Evolutionary conservation across 2,329 filamentous ascomycete genomes (phyloP).

Genomic region (Beauveria bassiana): DNA sequence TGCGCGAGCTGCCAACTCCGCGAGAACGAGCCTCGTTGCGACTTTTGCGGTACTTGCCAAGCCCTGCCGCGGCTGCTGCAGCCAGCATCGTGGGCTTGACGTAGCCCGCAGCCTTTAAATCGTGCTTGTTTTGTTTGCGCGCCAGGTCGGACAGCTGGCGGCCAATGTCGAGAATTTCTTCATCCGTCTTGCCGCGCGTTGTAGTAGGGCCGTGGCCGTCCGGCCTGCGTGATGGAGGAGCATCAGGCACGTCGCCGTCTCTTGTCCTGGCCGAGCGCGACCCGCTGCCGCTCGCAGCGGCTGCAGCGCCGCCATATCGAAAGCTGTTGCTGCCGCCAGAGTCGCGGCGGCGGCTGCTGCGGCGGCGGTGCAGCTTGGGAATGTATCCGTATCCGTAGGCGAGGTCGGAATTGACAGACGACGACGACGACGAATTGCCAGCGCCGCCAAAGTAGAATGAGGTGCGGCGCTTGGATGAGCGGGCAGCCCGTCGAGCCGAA

Average conservation of each 20-base stretch:
- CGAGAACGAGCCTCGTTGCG: constrained; percentile 25
- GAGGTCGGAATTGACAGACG: constrained; percentile 59
- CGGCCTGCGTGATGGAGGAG: background rate
- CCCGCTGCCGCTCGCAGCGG: background rate
- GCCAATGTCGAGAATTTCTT: constrained; percentile 50
- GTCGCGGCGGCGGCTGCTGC: constrained; percentile 15
- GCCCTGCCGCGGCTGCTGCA: constrained; percentile 33
- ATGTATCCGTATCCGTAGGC: constrained; percentile 58
- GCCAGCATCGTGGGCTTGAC: constrained; percentile 19
- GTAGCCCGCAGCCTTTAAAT: constrained; percentile 34
- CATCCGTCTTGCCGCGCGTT: constrained; percentile 38
- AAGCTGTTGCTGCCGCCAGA: constrained; percentile 17
- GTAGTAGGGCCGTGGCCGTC: background rate
- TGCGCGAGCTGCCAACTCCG: constrained; percentile 34
- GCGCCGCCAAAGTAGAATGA: constrained; percentile 38
- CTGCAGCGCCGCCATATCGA: background rate
- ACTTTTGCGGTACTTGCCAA: constrained; percentile 32
- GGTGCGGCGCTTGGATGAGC: constrained; percentile 4
- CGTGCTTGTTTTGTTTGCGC: constrained; percentile 41
- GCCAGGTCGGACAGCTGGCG: constrained; percentile 47
- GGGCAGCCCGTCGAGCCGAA: constrained; percentile 14
- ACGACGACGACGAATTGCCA: constrained; percentile 57
- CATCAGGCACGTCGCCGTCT: background rate
- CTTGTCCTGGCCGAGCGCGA: background rate
- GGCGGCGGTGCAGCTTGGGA: constrained; percentile 27